A percentile compares a stretch with the other conserved stretches of the same genome.
Conservation (phyloP, 2,329 filamentous ascomycete genomes). For the Verruconis gallopava region DNA sequence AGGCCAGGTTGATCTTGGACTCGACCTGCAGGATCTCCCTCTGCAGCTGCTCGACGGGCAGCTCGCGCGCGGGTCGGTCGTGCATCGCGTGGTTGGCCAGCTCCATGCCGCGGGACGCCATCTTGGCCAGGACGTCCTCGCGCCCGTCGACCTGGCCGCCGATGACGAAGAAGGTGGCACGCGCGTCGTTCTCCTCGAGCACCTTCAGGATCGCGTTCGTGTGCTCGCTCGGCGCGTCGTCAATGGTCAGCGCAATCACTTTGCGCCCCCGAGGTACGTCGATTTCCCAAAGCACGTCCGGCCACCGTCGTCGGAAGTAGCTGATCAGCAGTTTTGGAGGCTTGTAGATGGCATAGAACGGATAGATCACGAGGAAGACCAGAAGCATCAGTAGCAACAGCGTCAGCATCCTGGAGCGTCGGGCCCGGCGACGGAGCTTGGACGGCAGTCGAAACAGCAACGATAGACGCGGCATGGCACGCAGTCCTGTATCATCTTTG, state of each 20-base stretch:
- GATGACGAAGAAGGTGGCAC: constrained; percentile 82
- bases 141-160: constrained; percentile 56
- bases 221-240: constrained; percentile 67
- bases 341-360: constrained; percentile 65
- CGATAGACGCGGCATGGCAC: constrained; percentile 12
- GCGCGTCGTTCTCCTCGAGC: constrained; percentile 50
- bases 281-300: constrained; percentile 67
- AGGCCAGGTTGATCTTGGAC: constrained; percentile 43
- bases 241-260: constrained; percentile 70
- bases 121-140: constrained; percentile 34
- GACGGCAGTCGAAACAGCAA: constrained; percentile 25
- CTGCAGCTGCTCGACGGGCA: constrained; percentile 47
- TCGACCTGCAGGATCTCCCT: constrained; percentile 55
- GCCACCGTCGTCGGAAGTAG: constrained; percentile 58
- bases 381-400: constrained; percentile 21
- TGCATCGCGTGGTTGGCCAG: constrained; percentile 82
- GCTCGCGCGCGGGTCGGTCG: constrained; percentile 59
- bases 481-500: background rate
- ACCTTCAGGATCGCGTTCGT: constrained; percentile 58
- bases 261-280: constrained; percentile 38
- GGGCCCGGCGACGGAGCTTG: constrained; percentile 21
- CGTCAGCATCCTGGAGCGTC: constrained; percentile 24
- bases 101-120: constrained; percentile 42
- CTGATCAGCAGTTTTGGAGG: constrained; percentile 59
- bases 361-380: constrained; percentile 12